Evolutionary conservation across 2,329 filamentous ascomycete species (phyloP), one percentile per base, ranked within the genome.

Genomic region (Diaporthe sp.): DNA sequence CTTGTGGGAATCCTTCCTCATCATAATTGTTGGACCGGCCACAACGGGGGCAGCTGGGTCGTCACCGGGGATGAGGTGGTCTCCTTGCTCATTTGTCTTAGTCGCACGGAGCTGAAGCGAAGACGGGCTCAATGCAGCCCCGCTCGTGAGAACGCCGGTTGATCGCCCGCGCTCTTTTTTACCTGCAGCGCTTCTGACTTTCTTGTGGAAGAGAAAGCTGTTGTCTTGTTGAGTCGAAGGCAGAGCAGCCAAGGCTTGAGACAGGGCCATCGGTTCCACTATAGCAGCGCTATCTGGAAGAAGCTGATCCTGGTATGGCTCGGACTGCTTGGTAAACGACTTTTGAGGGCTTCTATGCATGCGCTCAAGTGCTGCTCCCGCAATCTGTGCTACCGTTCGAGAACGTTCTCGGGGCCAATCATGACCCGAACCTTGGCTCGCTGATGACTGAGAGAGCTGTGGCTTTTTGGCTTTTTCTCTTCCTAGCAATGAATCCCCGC

Each of bases 201-300:
- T 79, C 57, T 79, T 79, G 31, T 80, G 83, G 76, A 82, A 84
- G 25, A 78, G 77, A 68, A 84, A 84, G 73, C 82, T 85, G 17
- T 79, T 78, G 55, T 84, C 83, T 75, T 80, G 78, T 58, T 85
- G 82, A 13, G 60, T 60, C 22, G 70, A 68, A 31, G 57, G 37
- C 8, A 60, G 46, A 22, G 22, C 37, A 42, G 34, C 46, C 71
- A 53, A 25, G 7, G 6, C 9, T 8, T 65, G 49, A 17, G 58
- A 6, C 3, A 44, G 34, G 25, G 31, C 31, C 17, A 34, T 5
- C 2, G 37, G 28, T 19, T 73, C 31, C 12, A 10, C 10, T 17
- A 25, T 10, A n/a, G 49, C n/a, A 25, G 71, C 9, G 19, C 9
- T 10, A 13, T 31, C 3, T 42, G 49, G 12, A 15, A 13, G 8